Conservation (phyloP, 345 rosid genomes). For the Nasturtium officinale region DNA sequence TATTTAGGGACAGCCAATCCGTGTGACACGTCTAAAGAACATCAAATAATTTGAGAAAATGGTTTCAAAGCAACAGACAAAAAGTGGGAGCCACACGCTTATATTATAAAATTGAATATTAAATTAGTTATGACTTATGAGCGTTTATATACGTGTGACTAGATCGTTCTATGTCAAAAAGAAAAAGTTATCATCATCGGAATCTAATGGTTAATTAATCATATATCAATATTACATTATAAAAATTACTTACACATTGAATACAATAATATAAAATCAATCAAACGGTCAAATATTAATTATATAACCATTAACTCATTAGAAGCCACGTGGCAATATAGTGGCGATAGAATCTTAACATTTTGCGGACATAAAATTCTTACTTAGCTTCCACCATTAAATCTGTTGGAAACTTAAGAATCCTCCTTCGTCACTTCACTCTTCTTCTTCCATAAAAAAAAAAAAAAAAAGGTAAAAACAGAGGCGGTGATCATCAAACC, state of each 20-base stretch:
- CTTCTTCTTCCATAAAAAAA: conserved; percentile 4
- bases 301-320: neutral
- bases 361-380: neutral
- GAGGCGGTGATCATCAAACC: conserved; percentile 5
- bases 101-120: neutral
- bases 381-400: neutral
- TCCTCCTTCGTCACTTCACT: conserved; percentile 10
- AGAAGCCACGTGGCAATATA: conserved; percentile 13
- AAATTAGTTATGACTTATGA: neutral
- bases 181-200: neutral
- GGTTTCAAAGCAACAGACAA: neutral
- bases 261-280: neutral
- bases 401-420: neutral
- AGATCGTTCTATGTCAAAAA: neutral
- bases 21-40: neutral
- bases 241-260: neutral
- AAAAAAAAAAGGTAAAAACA: too few relatives aligned
- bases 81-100: neutral
- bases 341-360: conserved; percentile 8
- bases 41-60: neutral
- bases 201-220: neutral
- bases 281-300: neutral
- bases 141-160: neutral
- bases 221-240: neutral
- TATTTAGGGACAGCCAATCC: neutral